Conservation (phyloP, 1,284 basidiomycete species). For the Testicularia cyperi region DNA sequence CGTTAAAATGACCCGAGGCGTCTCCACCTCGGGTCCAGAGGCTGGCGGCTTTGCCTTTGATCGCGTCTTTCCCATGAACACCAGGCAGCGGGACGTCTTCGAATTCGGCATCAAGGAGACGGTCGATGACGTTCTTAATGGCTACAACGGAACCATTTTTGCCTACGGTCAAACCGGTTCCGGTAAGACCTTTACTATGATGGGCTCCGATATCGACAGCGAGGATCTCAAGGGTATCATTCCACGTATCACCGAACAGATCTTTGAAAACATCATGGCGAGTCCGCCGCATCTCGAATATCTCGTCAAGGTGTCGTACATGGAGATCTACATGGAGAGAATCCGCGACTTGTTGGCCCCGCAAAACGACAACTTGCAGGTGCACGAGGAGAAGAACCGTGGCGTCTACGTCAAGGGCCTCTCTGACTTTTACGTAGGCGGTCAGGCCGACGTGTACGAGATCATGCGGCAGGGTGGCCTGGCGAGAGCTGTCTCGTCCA, state of each 20-base stretch:
- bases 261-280: slow-evolving; percentile 94
- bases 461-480: slow-evolving; percentile 96
- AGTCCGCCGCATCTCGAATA: slow-evolving; percentile 96
- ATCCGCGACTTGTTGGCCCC: slow-evolving; percentile 94
- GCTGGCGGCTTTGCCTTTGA: slow-evolving; percentile 95
- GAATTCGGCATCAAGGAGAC: slow-evolving; percentile 95
- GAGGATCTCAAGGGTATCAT: slow-evolving; percentile 79
- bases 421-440: slow-evolving; percentile 94
- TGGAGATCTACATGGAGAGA: slow-evolving; percentile 98
- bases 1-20: slow-evolving; percentile 65
- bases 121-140: slow-evolving; percentile 81
- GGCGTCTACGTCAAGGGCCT: slow-evolving; percentile 98
- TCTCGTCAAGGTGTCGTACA: slow-evolving; percentile 98
- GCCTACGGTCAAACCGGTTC: slow-evolving; percentile 93
- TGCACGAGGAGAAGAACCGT: slow-evolving; percentile 96
- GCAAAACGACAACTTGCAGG: slow-evolving; percentile 96
- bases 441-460: slow-evolving; percentile 80
- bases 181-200: slow-evolving; percentile 64
- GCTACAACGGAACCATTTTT: slow-evolving; percentile 87
- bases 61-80: slow-evolving; percentile 89
- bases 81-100: slow-evolving; percentile 91
- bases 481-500: slow-evolving; percentile 88
- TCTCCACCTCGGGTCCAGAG: slow-evolving; percentile 59
- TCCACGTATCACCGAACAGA: slow-evolving; percentile 97
- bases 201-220: slow-evolving; percentile 91